Evolutionary conservation across 2,329 filamentous ascomycete species (phyloP).

Genomic region (Didymosphaeria variabile): DNA sequence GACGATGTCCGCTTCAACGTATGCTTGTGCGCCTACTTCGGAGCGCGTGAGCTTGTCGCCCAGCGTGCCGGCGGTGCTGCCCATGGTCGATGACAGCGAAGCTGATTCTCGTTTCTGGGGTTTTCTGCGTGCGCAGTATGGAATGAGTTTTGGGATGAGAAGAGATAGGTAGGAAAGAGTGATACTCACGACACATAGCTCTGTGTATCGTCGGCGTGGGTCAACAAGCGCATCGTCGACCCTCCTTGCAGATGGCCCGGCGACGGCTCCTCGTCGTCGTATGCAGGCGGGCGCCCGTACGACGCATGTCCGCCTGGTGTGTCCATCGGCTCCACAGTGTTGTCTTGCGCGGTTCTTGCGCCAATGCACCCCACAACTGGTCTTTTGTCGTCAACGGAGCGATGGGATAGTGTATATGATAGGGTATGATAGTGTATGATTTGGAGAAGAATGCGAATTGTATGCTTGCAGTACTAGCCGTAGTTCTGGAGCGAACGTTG

Average conservation of each 20-base stretch:
- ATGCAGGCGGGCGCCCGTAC: conserved; percentile 56
- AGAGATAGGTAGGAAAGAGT: conserved; percentile 27
- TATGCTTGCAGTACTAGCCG: conserved; percentile 8
- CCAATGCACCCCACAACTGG: conserved; percentile 1
- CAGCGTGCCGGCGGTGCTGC: conserved; percentile 46
- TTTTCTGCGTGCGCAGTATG: conserved; percentile 34
- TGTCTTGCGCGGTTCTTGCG: neutral
- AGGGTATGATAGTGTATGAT: neutral
- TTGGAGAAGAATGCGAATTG: conserved; percentile 6
- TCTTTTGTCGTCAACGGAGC: conserved; percentile 5
- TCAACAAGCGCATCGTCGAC: conserved; percentile 61
- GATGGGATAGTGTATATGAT: neutral
- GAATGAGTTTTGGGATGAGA: conserved; percentile 30
- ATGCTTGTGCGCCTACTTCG: conserved; percentile 41
- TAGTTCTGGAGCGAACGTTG: conserved; percentile 13
- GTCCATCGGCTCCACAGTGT: conserved; percentile 44
- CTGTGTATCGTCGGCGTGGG: conserved; percentile 54
- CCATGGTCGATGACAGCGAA: conserved; percentile 45
- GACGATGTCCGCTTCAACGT: conserved; percentile 51
- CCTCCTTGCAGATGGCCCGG: conserved; percentile 49
- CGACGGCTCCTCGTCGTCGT: conserved; percentile 53
- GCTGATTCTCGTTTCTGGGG: conserved; percentile 39
- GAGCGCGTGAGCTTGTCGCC: conserved; percentile 37
- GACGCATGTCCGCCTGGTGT: conserved; percentile 43
- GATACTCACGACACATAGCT: conserved; percentile 55